A percentile compares a stretch with the other conserved stretches of the same genome.
phyloP scores from a whole-genome alignment of 2,329 filamentous ascomycete species.

The Phaeosphaeriaceae sp. region DNA sequence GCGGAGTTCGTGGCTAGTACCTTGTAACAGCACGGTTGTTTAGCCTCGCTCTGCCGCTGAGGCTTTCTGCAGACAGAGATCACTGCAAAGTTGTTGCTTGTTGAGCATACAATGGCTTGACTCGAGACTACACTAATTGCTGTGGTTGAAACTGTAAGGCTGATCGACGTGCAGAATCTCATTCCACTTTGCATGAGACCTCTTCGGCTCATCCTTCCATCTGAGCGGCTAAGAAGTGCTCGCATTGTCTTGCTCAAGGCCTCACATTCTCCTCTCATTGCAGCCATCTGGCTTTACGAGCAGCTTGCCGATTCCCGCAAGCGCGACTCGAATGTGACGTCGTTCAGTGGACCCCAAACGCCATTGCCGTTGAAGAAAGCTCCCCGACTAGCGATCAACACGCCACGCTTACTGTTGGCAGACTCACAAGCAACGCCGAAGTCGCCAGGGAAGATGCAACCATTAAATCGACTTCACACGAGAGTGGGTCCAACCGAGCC shows the following conservation, averaged over 20 bases:
- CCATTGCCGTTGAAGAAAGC: slow-evolving; percentile 30
- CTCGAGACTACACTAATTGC: background rate
- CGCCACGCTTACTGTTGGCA: slow-evolving; percentile 38
- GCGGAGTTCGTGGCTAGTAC: slow-evolving; percentile 1
- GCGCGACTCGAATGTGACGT: slow-evolving; percentile 25
- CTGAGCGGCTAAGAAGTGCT: slow-evolving; percentile 67
- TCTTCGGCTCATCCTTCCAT: slow-evolving; percentile 70
- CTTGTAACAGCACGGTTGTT: slow-evolving; percentile 14
- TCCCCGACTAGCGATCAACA: slow-evolving; percentile 40
- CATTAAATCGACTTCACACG: slow-evolving; percentile 29
- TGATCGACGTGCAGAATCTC: slow-evolving; percentile 64
- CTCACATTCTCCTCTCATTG: slow-evolving; percentile 71
- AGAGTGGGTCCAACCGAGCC: slow-evolving; percentile 30
- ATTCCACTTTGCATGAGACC: slow-evolving; percentile 76
- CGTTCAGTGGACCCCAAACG: slow-evolving; percentile 44
- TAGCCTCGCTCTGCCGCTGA: slow-evolving; percentile 34
- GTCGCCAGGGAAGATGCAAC: slow-evolving; percentile 19
- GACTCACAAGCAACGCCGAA: slow-evolving; percentile 32
- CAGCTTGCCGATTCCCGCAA: slow-evolving; percentile 39
- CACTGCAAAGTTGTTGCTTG: slow-evolving; percentile 2
- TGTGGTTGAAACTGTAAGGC: slow-evolving; percentile 26
- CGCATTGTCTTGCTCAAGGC: slow-evolving; percentile 65
- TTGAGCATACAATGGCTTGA: slow-evolving; percentile 8
- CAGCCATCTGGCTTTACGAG: slow-evolving; percentile 73
- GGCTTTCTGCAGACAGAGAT: slow-evolving; percentile 21